Base-by-base conservation (phyloP, 1,284 basidiomycete species). In the Taiwanofungus camphoratus region DNA sequence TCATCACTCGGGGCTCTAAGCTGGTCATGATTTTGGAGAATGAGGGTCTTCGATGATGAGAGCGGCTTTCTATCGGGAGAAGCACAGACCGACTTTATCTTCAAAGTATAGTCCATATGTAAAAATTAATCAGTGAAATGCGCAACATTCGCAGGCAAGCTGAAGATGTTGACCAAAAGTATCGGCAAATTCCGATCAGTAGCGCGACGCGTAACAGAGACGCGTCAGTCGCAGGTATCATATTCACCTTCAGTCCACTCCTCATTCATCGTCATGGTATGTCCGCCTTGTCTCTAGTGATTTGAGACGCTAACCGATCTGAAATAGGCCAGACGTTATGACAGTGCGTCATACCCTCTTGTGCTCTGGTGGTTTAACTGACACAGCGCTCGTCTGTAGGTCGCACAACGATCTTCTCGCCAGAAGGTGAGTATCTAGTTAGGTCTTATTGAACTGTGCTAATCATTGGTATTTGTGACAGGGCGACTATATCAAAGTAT, bases 321-420 rank as follows among this genome's bases (percentile, higher is more conserved):
- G 38, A 11, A 39, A 2, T 54, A 92, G 89, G 87, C 89, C 55
- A 80, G 89, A 76, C 76, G 89, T 72, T 92, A 92, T 65, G 89
- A 92, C 64, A 90, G 88, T 92, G 63, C 66, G 86, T 71, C 33
- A 40, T 39, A 9, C 11, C 23, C 18, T 27, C 45, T 19, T 42
- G 39, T 33, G 29, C 31, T n/a, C 22, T 24, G 29, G 42, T 36
- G 27, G 33, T 27, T 21, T 46, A 27, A 46, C 49, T 57, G 15
- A 57, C 42, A 46, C 51, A 50, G 49, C 35, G 40, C 44, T 38
- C 20, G 51, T 36, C 45, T 39, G 13, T 60, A 89, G 86, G 87
- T 68, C 82, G 92, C 56, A 95, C 92, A 54, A 95, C 92, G 42
- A 94, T 93, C 71, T 95, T 95, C 77, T 94, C 92, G 45, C 92